Evolutionary conservation across 2,329 filamentous ascomycete species (phyloP).

Genomic region (Cladorrhinum sp.): DNA sequence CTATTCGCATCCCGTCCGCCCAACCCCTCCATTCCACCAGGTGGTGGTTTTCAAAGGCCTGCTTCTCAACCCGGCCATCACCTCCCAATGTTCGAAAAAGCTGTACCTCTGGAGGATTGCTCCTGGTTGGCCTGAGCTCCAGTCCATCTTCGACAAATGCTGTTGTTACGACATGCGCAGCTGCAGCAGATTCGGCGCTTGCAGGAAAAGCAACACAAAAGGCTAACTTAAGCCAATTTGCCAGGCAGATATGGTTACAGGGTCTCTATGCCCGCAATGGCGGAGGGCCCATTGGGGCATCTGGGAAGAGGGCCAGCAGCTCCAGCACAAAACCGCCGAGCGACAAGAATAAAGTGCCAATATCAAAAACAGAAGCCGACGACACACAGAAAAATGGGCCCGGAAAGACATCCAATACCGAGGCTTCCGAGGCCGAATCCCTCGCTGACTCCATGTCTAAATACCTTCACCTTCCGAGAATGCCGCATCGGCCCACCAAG

Average conservation of each 20-base stretch:
- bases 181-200: slow-evolving; percentile 38
- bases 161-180: slow-evolving; percentile 39
- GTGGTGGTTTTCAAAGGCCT: slow-evolving; percentile 29
- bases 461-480: slow-evolving; percentile 61
- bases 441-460: slow-evolving; percentile 54
- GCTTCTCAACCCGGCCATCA: slow-evolving; percentile 33
- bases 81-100: slow-evolving; percentile 45
- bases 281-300: slow-evolving; percentile 23
- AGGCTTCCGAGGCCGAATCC: slow-evolving; percentile 34
- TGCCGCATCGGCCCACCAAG: slow-evolving; percentile 86
- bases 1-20: slow-evolving; percentile 13
- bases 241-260: slow-evolving; percentile 38
- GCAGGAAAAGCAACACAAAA: slow-evolving; percentile 29
- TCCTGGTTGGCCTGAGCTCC: slow-evolving; percentile 48
- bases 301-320: slow-evolving; percentile 33
- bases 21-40: slow-evolving; percentile 26
- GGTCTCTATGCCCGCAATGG: slow-evolving; percentile 31
- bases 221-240: slow-evolving; percentile 35
- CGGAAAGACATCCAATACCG: slow-evolving; percentile 9
- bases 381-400: slow-evolving; percentile 3
- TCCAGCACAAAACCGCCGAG: slow-evolving; percentile 29
- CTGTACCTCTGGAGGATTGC: slow-evolving; percentile 53
- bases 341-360: slow-evolving; percentile 18
- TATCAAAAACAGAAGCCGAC: slow-evolving; percentile 7
- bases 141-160: slow-evolving; percentile 38